phyloP scores from a whole-genome alignment of 2,329 filamentous ascomycete species.

The Neopestalotiopsis sp. region DNA sequence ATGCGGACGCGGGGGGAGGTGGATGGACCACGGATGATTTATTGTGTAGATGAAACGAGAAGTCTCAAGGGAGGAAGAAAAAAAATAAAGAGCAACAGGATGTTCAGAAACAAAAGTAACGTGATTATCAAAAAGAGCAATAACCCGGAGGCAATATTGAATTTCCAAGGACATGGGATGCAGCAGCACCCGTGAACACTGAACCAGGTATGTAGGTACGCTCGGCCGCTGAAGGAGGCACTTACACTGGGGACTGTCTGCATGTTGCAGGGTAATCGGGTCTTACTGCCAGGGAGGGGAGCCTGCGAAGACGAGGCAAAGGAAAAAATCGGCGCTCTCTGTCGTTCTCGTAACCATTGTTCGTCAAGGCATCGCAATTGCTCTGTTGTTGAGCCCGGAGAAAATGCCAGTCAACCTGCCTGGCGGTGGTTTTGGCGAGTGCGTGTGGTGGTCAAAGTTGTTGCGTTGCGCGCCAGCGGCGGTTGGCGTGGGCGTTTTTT shows the following conservation, averaged over 20 bases:
- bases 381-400: constrained; percentile 21
- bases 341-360: constrained; percentile 37
- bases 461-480: background rate
- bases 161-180: background rate
- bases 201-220: background rate
- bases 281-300: constrained; percentile 40
- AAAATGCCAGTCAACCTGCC: constrained; percentile 24
- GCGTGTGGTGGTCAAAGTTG: background rate
- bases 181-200: constrained; percentile 4
- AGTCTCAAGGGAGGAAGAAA: background rate
- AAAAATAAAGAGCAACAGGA: background rate
- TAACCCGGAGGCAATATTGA: background rate
- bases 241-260: constrained; percentile 60
- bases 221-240: constrained; percentile 24
- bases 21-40: background rate
- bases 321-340: constrained; percentile 30
- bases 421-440: background rate
- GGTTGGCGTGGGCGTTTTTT: background rate
- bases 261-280: constrained; percentile 48
- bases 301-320: constrained; percentile 37
- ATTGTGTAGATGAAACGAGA: background rate
- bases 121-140: constrained; percentile 1
- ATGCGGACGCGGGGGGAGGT: background rate
- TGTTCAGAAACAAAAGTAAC: background rate
- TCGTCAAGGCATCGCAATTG: constrained; percentile 38